phyloP scores from a whole-genome alignment of 148 eudicot genomes.

The Cornus controversa region DNA sequence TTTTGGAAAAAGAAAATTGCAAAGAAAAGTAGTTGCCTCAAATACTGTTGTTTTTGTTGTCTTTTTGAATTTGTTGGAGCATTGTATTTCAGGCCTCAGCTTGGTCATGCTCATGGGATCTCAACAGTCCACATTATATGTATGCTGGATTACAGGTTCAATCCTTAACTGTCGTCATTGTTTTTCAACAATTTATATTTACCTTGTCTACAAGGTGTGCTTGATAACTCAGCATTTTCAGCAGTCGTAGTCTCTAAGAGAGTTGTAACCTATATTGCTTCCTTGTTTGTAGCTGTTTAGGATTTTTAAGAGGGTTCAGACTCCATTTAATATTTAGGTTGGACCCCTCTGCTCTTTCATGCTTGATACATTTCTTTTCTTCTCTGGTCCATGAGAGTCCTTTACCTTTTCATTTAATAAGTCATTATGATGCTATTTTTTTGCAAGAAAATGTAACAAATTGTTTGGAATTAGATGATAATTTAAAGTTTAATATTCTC shows the following conservation, averaged over 20 bases:
- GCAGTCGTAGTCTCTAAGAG: background rate
- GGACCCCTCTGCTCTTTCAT: too few relatives aligned
- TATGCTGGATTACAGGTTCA: slow-evolving; percentile 55
- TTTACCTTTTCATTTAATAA: background rate
- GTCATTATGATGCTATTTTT: background rate
- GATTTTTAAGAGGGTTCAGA: background rate
- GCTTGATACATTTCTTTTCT: background rate
- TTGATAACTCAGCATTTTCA: background rate
- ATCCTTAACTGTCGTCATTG: background rate
- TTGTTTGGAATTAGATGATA: too few relatives aligned
- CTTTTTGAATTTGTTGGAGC: background rate
- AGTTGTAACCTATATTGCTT: background rate
- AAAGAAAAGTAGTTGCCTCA: background rate
- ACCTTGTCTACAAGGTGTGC: background rate
- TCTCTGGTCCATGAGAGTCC: background rate
- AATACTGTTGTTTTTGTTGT: background rate
- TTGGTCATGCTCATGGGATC: slow-evolving; percentile 59
- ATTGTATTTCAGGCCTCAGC: slow-evolving; percentile 40
- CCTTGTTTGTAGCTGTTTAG: background rate
- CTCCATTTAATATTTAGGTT: background rate
- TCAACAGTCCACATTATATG: slow-evolving; percentile 29
- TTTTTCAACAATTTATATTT: background rate
- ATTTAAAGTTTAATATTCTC: too few relatives aligned
- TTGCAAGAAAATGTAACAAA: too few relatives aligned
- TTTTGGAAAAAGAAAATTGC: background rate